Evolutionary conservation across 1,284 basidiomycete species (phyloP).

Genomic region (Tetrapyrgos nigripes): DNA sequence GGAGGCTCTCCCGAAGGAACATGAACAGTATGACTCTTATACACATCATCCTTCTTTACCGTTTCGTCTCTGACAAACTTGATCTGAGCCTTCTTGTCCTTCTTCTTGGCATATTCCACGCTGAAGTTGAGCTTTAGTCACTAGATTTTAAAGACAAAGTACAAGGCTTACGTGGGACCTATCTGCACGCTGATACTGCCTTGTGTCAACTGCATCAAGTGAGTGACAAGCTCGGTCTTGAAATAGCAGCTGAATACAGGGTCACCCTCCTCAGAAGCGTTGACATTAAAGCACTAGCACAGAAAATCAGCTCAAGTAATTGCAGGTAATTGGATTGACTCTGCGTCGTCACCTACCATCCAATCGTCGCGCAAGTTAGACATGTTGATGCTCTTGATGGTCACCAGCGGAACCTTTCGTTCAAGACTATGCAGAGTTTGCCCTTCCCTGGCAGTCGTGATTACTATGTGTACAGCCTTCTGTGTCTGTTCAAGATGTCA

Average conservation of each 20-base stretch:
- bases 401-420: constrained; percentile 88
- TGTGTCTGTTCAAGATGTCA: constrained; percentile 64
- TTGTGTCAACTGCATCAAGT: constrained; percentile 83
- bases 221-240: constrained; percentile 94
- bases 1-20: constrained; percentile 91
- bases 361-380: constrained; percentile 95
- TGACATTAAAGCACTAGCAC: constrained; percentile 72
- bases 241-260: constrained; percentile 91
- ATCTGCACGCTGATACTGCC: constrained; percentile 80
- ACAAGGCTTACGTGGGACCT: constrained; percentile 70
- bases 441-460: constrained; percentile 77
- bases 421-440: constrained; percentile 69
- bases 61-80: constrained; percentile 92
- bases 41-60: constrained; percentile 81
- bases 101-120: constrained; percentile 94
- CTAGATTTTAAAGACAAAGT: not conserved
- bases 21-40: constrained; percentile 94
- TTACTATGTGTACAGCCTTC: constrained; percentile 88
- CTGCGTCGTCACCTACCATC: constrained; percentile 71
- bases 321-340: not conserved
- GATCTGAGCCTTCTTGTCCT: constrained; percentile 92
- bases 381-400: constrained; percentile 86
- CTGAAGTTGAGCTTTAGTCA: constrained; percentile 43
- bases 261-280: constrained; percentile 91
- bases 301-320: constrained; percentile 7